Evolutionary conservation across 108 stramenopile species (phyloP), one percentile per base, ranked within the genome.

Genomic region (Nannochloropsis gaditana): DNA sequence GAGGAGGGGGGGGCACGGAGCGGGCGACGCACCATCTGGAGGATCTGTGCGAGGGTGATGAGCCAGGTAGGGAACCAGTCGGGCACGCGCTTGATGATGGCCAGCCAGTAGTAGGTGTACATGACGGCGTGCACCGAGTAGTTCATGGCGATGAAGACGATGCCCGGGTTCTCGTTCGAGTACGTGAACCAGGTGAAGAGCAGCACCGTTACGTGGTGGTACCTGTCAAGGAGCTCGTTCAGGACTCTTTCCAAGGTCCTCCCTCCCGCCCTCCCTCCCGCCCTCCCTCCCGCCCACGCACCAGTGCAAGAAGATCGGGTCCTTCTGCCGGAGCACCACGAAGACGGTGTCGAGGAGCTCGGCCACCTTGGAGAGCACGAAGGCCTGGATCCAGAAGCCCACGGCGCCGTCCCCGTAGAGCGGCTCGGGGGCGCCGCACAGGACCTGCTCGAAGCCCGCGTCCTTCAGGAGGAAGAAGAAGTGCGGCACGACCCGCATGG

Each of bases 41-140:
- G 44, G 86, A 91, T 90, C 82, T 91, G 91, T 42, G 85, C 42
- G 31, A 90, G 83, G 15, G 91, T 91, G 83, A 91, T 89, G 86
- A 80, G 86, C 81, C 80, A 84, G 9, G 91, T 85, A 45, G 86
- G 84, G 45, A 84, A 79, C 31, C 83, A 47, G 79, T 80, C 47
- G 21, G 45, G 79, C 44, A 86, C 80, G 45, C 83, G 79, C 88
- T 44, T 80, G 41, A 85, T 19, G 80, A 43, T 83, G 59, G 59
- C 86, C 21, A 98, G 92, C 85, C 93, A 96, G 93, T 98, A 99
- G 89, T 99, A 99, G 41, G 92, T 90, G 93, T 99, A 99, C 99
- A 99, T 99, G 84, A 96, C 89, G 44, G 96, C 95, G 85, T 99
- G 99, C 21, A 99, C 99, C 43, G 93, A 87, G 93, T 98, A 99